A percentile compares a stretch with the other conserved stretches of the same genome.
These are phyloP conservation scores for Colletotrichum sp. DNA, from an alignment of 2,329 filamentous ascomycete genomes.

Conservation along the genomic window DNA sequence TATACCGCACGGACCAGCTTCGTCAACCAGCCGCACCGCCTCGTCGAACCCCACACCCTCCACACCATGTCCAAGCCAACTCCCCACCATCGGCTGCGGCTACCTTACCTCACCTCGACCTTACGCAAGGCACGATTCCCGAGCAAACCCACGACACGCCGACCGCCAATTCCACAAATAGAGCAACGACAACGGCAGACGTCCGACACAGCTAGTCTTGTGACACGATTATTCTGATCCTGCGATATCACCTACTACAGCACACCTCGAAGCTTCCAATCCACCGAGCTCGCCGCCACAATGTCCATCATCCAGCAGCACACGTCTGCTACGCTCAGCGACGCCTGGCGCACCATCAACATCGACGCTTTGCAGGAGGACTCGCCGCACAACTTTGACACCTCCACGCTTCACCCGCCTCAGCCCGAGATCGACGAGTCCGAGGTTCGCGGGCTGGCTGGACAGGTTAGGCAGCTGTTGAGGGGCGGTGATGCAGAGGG, in stretches of 20 bases:
- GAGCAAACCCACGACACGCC: background rate
- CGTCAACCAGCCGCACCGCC: slow-evolving; percentile 12
- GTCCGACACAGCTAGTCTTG: background rate
- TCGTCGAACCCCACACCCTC: slow-evolving; percentile 19
- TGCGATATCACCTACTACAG: accelerated
- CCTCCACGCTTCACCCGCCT: slow-evolving; percentile 79
- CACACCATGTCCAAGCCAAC: slow-evolving; percentile 3
- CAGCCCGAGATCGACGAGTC: slow-evolving; percentile 76
- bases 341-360: slow-evolving; percentile 88
- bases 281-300: background rate
- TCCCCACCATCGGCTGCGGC: slow-evolving; percentile 18
- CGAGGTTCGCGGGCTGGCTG: slow-evolving; percentile 78
- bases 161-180: background rate
- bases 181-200: background rate
- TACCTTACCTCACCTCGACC: slow-evolving; percentile 18
- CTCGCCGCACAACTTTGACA: slow-evolving; percentile 89
- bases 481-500: slow-evolving; percentile 88
- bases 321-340: slow-evolving; percentile 63
- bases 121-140: background rate
- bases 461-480: slow-evolving; percentile 86
- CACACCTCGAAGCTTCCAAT: background rate
- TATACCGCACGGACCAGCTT: background rate
- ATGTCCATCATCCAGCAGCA: slow-evolving; percentile 75
- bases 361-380: slow-evolving; percentile 91
- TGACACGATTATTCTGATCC: background rate